A percentile compares a stretch with the other conserved stretches of the same genome.
Conservation (phyloP, 208 protist genomes). For the Acanthamoeba divionensis region DNA sequence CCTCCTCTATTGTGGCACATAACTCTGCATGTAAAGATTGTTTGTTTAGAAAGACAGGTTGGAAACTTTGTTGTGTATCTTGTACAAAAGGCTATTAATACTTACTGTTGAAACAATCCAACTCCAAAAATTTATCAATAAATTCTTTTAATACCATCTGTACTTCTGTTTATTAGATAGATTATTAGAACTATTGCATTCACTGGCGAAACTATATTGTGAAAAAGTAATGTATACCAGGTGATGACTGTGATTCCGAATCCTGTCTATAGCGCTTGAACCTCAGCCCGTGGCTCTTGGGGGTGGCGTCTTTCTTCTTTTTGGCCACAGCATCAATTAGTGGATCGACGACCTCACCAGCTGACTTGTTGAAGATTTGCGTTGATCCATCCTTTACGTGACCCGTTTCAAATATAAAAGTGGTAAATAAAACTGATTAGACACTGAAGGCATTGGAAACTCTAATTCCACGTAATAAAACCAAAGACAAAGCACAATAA, state of each 20-base stretch:
- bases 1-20: not conserved
- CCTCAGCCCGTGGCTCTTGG: not conserved
- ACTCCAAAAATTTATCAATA: not conserved
- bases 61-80: too few species aligned
- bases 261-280: too few species aligned
- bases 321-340: not conserved
- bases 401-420: too few species aligned
- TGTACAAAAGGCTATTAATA: too few species aligned
- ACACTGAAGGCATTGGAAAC: too few species aligned
- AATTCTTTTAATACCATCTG: not conserved
- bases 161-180: conserved; percentile 5
- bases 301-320: not conserved
- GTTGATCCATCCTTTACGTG: not conserved
- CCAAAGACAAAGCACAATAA: not conserved
- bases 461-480: not conserved
- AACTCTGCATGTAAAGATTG: too few species aligned
- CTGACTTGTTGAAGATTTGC: conserved; percentile 2
- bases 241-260: too few species aligned
- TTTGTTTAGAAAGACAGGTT: too few species aligned
- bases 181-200: too few species aligned
- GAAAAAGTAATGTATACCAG: too few species aligned
- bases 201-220: too few species aligned
- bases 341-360: not conserved
- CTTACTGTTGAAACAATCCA: conserved; percentile 36
- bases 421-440: too few species aligned